phyloP scores from a whole-genome alignment of 192 early-diverging fungal species.

The Coemansia reversa region DNA sequence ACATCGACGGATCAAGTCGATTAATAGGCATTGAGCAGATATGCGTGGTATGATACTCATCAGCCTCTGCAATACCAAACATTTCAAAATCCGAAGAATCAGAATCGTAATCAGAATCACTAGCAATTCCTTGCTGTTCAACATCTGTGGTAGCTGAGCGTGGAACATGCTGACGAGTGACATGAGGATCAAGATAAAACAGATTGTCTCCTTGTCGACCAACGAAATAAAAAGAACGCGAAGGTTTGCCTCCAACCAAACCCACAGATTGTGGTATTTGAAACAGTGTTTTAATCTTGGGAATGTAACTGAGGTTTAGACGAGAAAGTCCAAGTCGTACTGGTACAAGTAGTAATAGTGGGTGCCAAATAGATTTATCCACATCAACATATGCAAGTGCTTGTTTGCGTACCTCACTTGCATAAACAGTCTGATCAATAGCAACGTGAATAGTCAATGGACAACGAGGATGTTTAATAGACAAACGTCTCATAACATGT shows the following conservation, averaged over 20 bases:
- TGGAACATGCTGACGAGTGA: conserved; percentile 50
- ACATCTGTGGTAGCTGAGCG: conserved; percentile 12
- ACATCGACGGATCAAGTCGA: conserved; percentile 55
- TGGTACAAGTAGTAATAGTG: conserved; percentile 51
- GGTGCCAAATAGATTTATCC: conserved; percentile 22
- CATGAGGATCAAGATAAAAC: conserved; percentile 57
- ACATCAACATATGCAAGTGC: conserved; percentile 28
- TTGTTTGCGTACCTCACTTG: conserved; percentile 49
- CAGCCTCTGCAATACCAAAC: conserved; percentile 34
- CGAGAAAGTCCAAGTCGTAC: conserved; percentile 54
- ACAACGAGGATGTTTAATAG: conserved; percentile 44
- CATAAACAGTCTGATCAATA: conserved; percentile 54
- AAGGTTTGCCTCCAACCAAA: conserved; percentile 53
- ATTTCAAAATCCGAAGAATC: conserved; percentile 51
- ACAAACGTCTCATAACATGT: conserved; percentile 53
- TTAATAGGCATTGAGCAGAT: conserved; percentile 51
- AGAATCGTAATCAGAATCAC: conserved; percentile 34
- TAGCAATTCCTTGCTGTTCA: conserved; percentile 1
- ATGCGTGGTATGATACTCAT: conserved; percentile 53
- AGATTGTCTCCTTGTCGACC: conserved; percentile 50
- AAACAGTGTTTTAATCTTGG: conserved; percentile 54
- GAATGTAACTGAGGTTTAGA: conserved; percentile 44
- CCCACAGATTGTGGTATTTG: conserved; percentile 55
- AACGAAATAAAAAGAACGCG: conserved; percentile 54
- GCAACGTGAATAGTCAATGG: conserved; percentile 53